A percentile compares a stretch with the other conserved stretches of the same genome.
Evolutionary conservation across 768 basidiomycete species (phyloP).

Genomic region (Trametes coccinea): DNA sequence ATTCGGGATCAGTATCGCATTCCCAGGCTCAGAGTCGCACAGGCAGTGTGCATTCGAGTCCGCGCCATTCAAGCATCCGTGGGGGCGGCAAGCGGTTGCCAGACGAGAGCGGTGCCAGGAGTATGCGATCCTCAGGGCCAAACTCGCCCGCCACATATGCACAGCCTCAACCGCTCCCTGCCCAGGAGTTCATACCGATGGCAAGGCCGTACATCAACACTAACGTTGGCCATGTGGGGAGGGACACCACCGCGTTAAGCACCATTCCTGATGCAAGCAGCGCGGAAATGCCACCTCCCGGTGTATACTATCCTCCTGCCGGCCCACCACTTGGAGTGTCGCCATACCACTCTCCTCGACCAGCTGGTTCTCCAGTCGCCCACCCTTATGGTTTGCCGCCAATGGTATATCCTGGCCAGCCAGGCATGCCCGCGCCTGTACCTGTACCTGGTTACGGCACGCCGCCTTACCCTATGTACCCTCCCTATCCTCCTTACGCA

Average conservation of each 20-base stretch:
- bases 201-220: conserved; percentile 10
- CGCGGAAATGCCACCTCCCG: not conserved
- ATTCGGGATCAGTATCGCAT: conserved; percentile 41
- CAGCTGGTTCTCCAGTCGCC: conserved; percentile 19
- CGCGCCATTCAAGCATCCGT: conserved; percentile 38
- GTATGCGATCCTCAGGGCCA: conserved; percentile 22
- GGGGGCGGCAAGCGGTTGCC: conserved; percentile 46
- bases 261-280: conserved; percentile 8
- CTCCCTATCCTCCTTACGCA: conserved; percentile 35
- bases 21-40: conserved; percentile 48
- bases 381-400: conserved; percentile 23
- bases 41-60: conserved; percentile 52
- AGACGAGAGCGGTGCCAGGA: conserved; percentile 33
- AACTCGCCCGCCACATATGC: conserved; percentile 20
- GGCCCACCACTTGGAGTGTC: conserved; percentile 14
- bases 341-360: conserved; percentile 26
- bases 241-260: not conserved
- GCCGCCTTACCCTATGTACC: conserved; percentile 39
- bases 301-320: conserved; percentile 16
- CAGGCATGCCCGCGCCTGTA: conserved; percentile 16
- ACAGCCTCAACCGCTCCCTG: conserved; percentile 19
- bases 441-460: conserved; percentile 30
- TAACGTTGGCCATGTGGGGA: not conserved
- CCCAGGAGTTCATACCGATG: conserved; percentile 15
- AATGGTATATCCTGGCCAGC: conserved; percentile 22